These are phyloP conservation scores for Halophytophthora batemanensis DNA, from an alignment of 352 stramenopile species.

Conservation along the genomic window DNA sequence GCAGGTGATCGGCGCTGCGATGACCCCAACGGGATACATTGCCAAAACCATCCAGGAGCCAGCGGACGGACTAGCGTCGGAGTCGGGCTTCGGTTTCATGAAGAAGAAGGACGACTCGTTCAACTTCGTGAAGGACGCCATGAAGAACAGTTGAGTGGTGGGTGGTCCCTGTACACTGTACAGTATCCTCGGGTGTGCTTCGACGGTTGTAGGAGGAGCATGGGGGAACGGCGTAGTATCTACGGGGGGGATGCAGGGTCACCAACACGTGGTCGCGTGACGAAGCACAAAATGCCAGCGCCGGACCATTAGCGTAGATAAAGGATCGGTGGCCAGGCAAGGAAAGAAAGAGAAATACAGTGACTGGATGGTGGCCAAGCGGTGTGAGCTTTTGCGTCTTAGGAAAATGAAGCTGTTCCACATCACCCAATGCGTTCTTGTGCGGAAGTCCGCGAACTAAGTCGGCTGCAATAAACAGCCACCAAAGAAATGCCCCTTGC, in stretches of 20 bases:
- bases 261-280: constrained; percentile 11
- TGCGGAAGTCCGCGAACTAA: too few relatives aligned
- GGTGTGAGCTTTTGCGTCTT: background rate
- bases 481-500: too few relatives aligned
- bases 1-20: constrained; percentile 80
- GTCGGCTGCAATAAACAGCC: too few relatives aligned
- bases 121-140: constrained; percentile 87
- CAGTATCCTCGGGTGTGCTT: constrained; percentile 44
- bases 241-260: constrained; percentile 18
- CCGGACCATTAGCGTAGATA: constrained; percentile 22
- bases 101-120: constrained; percentile 89
- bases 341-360: constrained; percentile 23
- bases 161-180: constrained; percentile 54
- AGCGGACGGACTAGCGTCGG: constrained; percentile 57
- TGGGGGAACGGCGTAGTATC: constrained; percentile 26
- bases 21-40: constrained; percentile 84
- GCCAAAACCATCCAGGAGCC: constrained; percentile 87
- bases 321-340: constrained; percentile 14
- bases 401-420: too few relatives aligned
- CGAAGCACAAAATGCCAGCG: constrained; percentile 10
- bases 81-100: constrained; percentile 83
- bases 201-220: constrained; percentile 25
- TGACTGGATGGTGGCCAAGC: constrained; percentile 13
- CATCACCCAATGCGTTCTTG: too few relatives aligned
- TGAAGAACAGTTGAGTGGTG: constrained; percentile 78